A percentile compares a stretch with the other conserved stretches of the same genome.
phyloP scores from a whole-genome alignment of 352 stramenopile species.

The Phytophthora brassicae region DNA sequence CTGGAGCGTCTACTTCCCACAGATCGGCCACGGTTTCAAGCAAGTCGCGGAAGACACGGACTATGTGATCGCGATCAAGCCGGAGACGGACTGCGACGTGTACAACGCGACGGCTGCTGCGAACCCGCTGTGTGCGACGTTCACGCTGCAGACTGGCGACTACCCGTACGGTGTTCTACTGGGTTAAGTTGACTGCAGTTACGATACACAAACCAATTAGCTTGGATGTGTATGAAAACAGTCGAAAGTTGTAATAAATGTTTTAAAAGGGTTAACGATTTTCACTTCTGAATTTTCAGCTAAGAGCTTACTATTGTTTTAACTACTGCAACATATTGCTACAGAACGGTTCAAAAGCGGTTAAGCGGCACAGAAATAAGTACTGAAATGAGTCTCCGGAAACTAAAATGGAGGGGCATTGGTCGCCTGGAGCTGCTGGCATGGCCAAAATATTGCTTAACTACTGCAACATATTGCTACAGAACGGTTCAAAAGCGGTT shows the following conservation, averaged over 20 bases:
- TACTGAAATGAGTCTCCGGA: conserved; percentile 66
- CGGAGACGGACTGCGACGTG: conserved; percentile 70
- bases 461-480: too few species aligned
- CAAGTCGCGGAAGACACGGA: conserved; percentile 56
- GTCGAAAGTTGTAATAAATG: too few species aligned
- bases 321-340: too few species aligned
- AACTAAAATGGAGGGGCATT: conserved; percentile 76
- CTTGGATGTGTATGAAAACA: too few species aligned
- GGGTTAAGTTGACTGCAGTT: background rate
- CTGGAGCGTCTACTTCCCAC: conserved; percentile 56
- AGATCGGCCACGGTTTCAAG: conserved; percentile 57
- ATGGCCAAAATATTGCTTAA: too few species aligned
- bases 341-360: too few species aligned
- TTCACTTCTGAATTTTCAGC: too few species aligned
- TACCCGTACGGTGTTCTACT: conserved; percentile 25
- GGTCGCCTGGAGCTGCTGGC: conserved; percentile 74
- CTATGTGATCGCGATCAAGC: conserved; percentile 67
- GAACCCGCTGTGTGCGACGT: conserved; percentile 46
- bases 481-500: too few species aligned
- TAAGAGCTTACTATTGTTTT: too few species aligned
- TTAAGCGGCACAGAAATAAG: too few species aligned
- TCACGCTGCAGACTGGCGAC: conserved; percentile 36
- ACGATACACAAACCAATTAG: background rate
- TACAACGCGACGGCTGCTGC: conserved; percentile 38
- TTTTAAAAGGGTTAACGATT: too few species aligned